phyloP scores from a whole-genome alignment of 441 rosid species.

The Bruguiera hainesii region DNA sequence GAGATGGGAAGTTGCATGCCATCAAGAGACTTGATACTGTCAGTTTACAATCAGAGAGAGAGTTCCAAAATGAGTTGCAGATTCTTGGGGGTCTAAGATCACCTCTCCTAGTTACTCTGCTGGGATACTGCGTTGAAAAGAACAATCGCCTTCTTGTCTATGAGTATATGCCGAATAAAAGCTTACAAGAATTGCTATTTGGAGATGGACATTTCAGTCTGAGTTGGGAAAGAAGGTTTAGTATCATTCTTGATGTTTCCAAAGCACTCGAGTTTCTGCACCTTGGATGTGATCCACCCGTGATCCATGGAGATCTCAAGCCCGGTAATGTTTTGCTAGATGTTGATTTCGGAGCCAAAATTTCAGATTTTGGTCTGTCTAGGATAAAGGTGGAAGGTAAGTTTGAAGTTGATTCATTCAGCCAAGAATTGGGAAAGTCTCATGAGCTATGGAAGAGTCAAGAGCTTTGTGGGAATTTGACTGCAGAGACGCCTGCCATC shows the following conservation, averaged over 20 bases:
- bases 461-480: conserved; percentile 63
- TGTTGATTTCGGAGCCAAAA: conserved; percentile 68
- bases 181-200: conserved; percentile 80
- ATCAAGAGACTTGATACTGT: conserved; percentile 68
- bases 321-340: conserved; percentile 93
- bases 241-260: conserved; percentile 69
- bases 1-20: conserved; percentile 77
- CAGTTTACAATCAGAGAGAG: conserved; percentile 72
- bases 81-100: conserved; percentile 87
- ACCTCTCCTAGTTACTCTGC: conserved; percentile 63
- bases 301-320: conserved; percentile 93
- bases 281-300: conserved; percentile 89
- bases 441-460: conserved; percentile 60
- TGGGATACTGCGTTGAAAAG: conserved; percentile 81
- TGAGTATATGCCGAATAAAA: conserved; percentile 93
- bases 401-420: conserved; percentile 72
- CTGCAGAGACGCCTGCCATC: conserved; percentile 52
- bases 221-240: conserved; percentile 73
- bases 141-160: conserved; percentile 66
- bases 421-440: conserved; percentile 79
- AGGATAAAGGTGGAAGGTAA: conserved; percentile 80
- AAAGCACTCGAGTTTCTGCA: conserved; percentile 85
- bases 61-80: conserved; percentile 95
- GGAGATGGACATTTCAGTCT: conserved; percentile 50
- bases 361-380: conserved; percentile 92